phyloP scores from a whole-genome alignment of 2,329 filamentous ascomycete genomes.

The Thermochaetoides dissita region DNA sequence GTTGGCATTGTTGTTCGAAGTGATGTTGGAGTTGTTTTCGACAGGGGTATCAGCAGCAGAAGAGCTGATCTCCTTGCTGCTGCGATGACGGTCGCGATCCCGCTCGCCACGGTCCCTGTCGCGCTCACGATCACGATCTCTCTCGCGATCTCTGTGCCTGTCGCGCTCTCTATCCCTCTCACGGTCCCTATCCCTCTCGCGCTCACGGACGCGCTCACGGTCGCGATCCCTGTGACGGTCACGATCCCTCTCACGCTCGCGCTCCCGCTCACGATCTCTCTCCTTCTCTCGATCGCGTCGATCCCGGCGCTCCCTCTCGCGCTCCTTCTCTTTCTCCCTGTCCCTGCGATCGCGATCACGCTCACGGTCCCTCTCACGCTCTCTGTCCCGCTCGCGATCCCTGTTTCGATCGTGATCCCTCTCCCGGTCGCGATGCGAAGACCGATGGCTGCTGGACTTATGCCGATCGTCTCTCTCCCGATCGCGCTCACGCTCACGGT shows the following conservation, averaged over 20 bases:
- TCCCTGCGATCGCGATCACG: constrained; percentile 9
- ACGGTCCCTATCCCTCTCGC: constrained; percentile 1
- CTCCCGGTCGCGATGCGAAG: constrained; percentile 3
- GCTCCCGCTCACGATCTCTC: constrained; percentile 13
- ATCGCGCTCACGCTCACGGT: constrained; percentile 26
- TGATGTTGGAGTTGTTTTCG: not conserved
- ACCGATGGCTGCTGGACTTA: not conserved
- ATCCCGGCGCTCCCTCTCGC: constrained; percentile 1
- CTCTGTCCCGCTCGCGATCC: constrained; percentile 8
- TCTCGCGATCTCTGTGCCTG: constrained; percentile 6
- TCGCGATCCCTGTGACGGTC: constrained; percentile 5
- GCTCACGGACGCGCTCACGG: constrained; percentile 6
- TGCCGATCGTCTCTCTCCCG: constrained; percentile 14
- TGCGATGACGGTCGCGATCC: constrained; percentile 21
- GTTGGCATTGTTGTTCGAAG: not conserved
- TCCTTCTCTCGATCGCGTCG: constrained; percentile 2
- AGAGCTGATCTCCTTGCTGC: constrained; percentile 19
- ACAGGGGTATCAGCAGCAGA: constrained; percentile 5
- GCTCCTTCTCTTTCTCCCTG: constrained; percentile 6
- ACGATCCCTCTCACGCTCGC: constrained; percentile 21
- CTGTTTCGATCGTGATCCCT: constrained; percentile 4
- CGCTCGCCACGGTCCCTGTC: constrained; percentile 7
- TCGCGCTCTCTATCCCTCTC: constrained; percentile 8
- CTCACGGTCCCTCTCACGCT: constrained; percentile 4
- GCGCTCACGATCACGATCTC: constrained; percentile 6